Base-by-base conservation (phyloP, 1,284 basidiomycete genomes). In the Fomitopsis pinicola region DNA sequence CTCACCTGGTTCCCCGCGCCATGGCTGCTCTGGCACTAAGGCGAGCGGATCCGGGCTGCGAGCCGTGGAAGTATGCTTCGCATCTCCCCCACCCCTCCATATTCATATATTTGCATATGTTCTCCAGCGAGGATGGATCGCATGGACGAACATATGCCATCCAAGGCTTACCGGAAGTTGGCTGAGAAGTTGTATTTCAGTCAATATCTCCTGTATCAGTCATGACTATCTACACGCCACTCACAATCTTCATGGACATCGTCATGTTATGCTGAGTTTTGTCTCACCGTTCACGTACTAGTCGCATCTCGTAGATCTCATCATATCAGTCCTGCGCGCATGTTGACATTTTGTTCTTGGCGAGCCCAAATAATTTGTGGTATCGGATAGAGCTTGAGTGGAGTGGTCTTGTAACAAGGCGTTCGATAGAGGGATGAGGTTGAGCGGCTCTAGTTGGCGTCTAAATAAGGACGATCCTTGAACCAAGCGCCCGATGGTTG, bases 1-100 rank as follows among this genome's bases (percentile, higher is more conserved):
- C 79, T 72, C 1, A 69, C 88, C 2, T 87, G 88, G 17, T 86
- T 85, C 68, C 88, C 86, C 42, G 82, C 85, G 84, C 82, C 83
- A 2, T 80, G 76, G 69, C 42, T 85, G 19, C 77, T 86, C 64
- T 85, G 83, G 83, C 72, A 72, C 42, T 83, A 79, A 62, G 82
- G 82, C 33, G 76, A 78, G 64, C 72, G 74, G n/a, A 81, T 84
- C 28, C 73, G 82, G 6, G 68, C 69, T 48, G 68, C 69, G 46
- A 77, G 75, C 64, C 67, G 28, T 58, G 52, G 14, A 57, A 57
- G 22, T 26, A 3, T 2, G 33, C 8, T 19, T 54, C 22, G 33
- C n/a, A 5, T 38, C 33, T 10, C 35, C 14, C 7, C 7, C 35
- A 3, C 7, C 28, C 7, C 10, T 26, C 26, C 22, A 26, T 15